These are phyloP conservation scores for Chionographis japonica DNA, from an alignment of 106 monocot genomes.

Conservation along the genomic window DNA sequence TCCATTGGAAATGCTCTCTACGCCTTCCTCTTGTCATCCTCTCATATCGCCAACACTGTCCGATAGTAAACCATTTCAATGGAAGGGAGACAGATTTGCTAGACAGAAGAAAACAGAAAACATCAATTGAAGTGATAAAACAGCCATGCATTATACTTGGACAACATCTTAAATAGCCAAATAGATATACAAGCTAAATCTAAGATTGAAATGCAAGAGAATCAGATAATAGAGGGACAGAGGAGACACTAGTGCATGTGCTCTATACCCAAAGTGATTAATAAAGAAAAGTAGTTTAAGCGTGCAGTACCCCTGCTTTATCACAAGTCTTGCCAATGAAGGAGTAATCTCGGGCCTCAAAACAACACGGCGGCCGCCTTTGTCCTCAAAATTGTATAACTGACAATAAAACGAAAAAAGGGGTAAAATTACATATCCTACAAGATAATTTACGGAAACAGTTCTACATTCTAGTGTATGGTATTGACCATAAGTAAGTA, in stretches of 20 bases:
- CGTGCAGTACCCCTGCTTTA: conserved; percentile 81
- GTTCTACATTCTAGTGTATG: too few species aligned
- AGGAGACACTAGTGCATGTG: not conserved
- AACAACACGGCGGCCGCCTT: conserved; percentile 95
- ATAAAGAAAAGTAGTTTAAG: not conserved
- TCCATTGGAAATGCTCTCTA: conserved; percentile 98
- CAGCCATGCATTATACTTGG: not conserved
- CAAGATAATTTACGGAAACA: not conserved
- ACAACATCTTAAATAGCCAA: not conserved
- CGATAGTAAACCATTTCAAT: conserved; percentile 98
- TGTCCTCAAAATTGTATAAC: conserved; percentile 98
- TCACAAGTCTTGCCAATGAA: conserved; percentile 93
- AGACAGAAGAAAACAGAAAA: conserved; percentile 33
- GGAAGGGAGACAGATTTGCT: conserved; percentile 96
- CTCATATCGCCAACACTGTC: conserved; percentile 99
- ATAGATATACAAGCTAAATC: not conserved
- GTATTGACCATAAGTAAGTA: too few species aligned
- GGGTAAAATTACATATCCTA: not conserved
- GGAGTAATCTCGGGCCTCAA: conserved; percentile 99
- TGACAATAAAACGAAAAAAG: conserved; percentile 20
- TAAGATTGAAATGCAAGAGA: not conserved
- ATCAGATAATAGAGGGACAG: not conserved
- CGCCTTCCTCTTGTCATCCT: conserved; percentile 98
- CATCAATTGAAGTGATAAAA: conserved; percentile 7
- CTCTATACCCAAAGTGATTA: not conserved